phyloP scores from a whole-genome alignment of 345 rosid species.

The Rhodomyrtus tomentosa region DNA sequence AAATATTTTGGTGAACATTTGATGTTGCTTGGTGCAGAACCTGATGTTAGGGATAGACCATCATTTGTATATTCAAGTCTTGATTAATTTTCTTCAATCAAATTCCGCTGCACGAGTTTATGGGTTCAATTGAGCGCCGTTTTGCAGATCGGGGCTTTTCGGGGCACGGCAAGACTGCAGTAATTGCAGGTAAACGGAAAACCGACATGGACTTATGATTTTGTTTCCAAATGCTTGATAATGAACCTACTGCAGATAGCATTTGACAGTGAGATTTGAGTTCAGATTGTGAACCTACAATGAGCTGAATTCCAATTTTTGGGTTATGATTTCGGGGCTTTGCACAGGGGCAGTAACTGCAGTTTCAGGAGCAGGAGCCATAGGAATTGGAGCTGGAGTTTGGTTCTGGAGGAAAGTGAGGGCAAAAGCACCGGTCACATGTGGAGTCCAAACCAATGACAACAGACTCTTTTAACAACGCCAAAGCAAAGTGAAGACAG shows the following conservation, averaged over 20 bases:
- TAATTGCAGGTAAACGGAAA: slow-evolving; percentile 34
- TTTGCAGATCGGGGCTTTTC: slow-evolving; percentile 30
- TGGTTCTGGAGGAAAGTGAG: slow-evolving; percentile 76
- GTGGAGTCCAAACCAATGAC: slow-evolving; percentile 85
- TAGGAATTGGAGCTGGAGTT: slow-evolving; percentile 65
- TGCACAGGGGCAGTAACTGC: slow-evolving; percentile 54
- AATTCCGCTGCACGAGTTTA: not conserved
- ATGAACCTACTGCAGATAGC: not conserved
- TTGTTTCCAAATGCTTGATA: not conserved
- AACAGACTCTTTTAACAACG: slow-evolving; percentile 57
- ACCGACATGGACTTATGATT: not conserved
- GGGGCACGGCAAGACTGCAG: slow-evolving; percentile 23
- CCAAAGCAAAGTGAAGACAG: not conserved
- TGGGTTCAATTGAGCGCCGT: not conserved
- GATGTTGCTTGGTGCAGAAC: not conserved
- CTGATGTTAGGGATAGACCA: not conserved
- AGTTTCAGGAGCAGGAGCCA: slow-evolving; percentile 64
- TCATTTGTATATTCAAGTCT: not conserved
- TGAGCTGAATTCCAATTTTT: not conserved
- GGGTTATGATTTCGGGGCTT: not conserved
- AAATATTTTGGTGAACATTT: not conserved
- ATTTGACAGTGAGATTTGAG: not conserved
- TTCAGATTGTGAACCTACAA: not conserved
- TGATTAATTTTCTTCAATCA: not conserved
- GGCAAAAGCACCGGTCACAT: slow-evolving; percentile 72